Evolutionary conservation across 2,329 filamentous ascomycete species (phyloP).

Genomic region (Emergomyces africanus): DNA sequence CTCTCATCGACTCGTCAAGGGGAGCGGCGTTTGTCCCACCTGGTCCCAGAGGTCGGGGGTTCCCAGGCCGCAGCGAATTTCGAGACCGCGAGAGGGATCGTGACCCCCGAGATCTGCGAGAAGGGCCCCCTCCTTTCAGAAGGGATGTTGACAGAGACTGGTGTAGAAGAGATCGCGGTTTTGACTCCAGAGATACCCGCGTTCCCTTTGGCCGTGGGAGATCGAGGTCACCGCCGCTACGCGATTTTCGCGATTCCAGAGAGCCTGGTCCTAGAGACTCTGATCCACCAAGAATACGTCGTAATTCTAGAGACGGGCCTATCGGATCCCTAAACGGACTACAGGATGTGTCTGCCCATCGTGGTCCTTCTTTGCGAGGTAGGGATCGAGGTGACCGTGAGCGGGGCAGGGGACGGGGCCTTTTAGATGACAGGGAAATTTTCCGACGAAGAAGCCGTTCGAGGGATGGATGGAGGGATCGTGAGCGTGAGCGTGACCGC

Average conservation of each 20-base stretch:
- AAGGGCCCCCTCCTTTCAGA: constrained; percentile 25
- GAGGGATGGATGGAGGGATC: constrained; percentile 31
- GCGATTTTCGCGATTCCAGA: constrained; percentile 29
- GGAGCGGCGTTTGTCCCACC: constrained; percentile 32
- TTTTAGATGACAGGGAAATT: constrained; percentile 29
- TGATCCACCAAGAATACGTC: constrained; percentile 28
- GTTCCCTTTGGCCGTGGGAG: constrained; percentile 34
- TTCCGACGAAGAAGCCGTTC: constrained; percentile 34
- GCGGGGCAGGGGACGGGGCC: constrained; percentile 29
- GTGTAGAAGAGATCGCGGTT: constrained; percentile 35
- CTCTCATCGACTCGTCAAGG: constrained; percentile 51
- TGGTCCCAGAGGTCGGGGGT: constrained; percentile 47
- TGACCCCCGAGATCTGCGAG: constrained; percentile 17
- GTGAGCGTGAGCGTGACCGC: constrained; percentile 23
- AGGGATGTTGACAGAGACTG: constrained; percentile 33
- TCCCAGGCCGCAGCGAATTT: constrained; percentile 47
- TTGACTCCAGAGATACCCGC: constrained; percentile 32
- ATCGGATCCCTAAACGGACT: constrained; percentile 23
- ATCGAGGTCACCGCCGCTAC: constrained; percentile 28
- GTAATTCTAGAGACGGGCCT: constrained; percentile 33
- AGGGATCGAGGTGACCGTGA: constrained; percentile 33
- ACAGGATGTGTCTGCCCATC: constrained; percentile 25
- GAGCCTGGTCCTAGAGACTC: constrained; percentile 25
- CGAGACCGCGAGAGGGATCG: constrained; percentile 33
- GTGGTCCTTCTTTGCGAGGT: constrained; percentile 28